A percentile compares a stretch with the other conserved stretches of the same genome.
These are phyloP conservation scores for Fistulinella cinereoalba DNA, from an alignment of 1,284 basidiomycete genomes.

Conservation along the genomic window DNA sequence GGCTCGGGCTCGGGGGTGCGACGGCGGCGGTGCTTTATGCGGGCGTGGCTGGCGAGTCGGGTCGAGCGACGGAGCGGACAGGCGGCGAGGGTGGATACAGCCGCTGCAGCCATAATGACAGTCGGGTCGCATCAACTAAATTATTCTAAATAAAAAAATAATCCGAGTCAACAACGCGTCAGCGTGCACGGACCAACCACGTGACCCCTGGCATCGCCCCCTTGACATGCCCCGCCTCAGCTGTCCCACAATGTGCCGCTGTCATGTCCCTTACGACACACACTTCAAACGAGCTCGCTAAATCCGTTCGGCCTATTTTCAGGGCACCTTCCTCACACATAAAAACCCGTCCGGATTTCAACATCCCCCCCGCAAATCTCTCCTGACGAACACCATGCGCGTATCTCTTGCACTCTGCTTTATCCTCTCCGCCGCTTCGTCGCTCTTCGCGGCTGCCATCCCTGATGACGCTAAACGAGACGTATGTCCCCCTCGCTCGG, in stretches of 20 bases:
- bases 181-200: conserved; percentile 27
- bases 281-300: conserved; percentile 6
- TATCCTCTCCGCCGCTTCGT: conserved; percentile 12
- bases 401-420: conserved; percentile 3
- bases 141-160: too few relatives aligned
- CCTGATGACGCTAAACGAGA: conserved; percentile 12
- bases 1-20: conserved; percentile 34
- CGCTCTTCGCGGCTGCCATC: conserved; percentile 11
- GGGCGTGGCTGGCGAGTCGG: conserved; percentile 26
- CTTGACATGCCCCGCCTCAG: too few relatives aligned
- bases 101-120: conserved; percentile 30
- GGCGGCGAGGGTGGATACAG: conserved; percentile 24
- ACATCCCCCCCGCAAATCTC: too few relatives aligned
- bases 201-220: too few relatives aligned
- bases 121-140: too few relatives aligned
- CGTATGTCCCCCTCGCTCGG: conserved; percentile 2
- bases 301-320: conserved; percentile 6
- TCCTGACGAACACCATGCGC: conserved; percentile 24
- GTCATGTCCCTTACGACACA: background rate
- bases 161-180: conserved; percentile 17
- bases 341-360: conserved; percentile 1
- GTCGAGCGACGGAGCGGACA: conserved; percentile 31
- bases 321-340: conserved; percentile 7
- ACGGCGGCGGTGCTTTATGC: conserved; percentile 32
- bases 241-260: background rate